Percentiles rank a stretch among this genome's conserved stretches.
These are phyloP conservation scores for Favolaschia claudopus DNA, from an alignment of 768 basidiomycete genomes.

Conservation along the genomic window DNA sequence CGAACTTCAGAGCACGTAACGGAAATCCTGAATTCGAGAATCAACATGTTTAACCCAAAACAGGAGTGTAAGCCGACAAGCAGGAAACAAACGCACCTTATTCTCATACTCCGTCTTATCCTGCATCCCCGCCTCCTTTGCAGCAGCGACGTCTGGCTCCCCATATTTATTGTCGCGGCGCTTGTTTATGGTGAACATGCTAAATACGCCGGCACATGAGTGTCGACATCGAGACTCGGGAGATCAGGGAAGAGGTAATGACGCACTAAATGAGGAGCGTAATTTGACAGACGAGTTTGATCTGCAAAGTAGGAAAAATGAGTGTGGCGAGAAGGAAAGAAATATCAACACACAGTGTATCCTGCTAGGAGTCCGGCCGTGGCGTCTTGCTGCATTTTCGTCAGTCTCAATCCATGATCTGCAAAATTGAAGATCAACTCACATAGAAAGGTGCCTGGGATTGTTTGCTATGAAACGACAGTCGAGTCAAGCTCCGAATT, in stretches of 20 bases:
- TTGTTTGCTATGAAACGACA: conserved; percentile 19
- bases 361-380: conserved; percentile 24
- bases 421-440: neutral
- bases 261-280: conserved; percentile 18
- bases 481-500: neutral
- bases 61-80: neutral
- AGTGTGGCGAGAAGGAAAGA: neutral
- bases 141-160: conserved; percentile 18
- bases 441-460: conserved; percentile 25
- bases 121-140: conserved; percentile 31
- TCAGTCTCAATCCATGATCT: neutral
- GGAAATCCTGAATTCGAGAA: conserved; percentile 10
- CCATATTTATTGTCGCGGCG: conserved; percentile 25
- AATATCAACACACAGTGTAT: conserved; percentile 18
- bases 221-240: neutral
- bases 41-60: too few species aligned
- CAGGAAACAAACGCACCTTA: conserved; percentile 8
- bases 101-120: conserved; percentile 32
- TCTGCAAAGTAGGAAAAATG: neutral
- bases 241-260: neutral
- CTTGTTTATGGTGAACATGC: conserved; percentile 22
- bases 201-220: neutral
- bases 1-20: conserved; percentile 22
- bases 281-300: conserved; percentile 29
- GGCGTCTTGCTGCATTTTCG: conserved; percentile 15